Evolutionary conservation across 345 rosid species (phyloP).

Genomic region (Pugionium dolabratum): DNA sequence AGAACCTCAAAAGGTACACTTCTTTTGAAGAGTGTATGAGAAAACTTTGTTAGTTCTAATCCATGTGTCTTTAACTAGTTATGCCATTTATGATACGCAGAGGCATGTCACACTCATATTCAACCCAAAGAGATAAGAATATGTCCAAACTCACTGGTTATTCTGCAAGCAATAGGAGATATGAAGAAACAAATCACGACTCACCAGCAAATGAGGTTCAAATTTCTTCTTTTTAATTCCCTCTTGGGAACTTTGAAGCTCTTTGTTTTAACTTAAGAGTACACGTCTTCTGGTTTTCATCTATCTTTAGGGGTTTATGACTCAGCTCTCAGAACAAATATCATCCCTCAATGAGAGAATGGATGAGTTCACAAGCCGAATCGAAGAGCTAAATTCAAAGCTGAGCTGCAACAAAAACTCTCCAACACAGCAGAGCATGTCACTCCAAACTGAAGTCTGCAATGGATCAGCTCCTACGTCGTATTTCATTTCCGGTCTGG

Average conservation of each 20-base stretch:
- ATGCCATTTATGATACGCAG: slow-evolving; percentile 47
- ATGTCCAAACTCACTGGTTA: slow-evolving; percentile 53
- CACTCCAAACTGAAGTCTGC: slow-evolving; percentile 63
- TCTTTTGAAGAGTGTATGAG: slow-evolving; percentile 33
- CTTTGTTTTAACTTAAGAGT: slow-evolving; percentile 9
- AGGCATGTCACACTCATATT: slow-evolving; percentile 88
- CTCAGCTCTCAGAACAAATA: slow-evolving; percentile 92
- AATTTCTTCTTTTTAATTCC: not conserved
- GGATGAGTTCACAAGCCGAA: slow-evolving; percentile 77
- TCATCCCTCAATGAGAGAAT: slow-evolving; percentile 81
- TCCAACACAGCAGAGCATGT: slow-evolving; percentile 66
- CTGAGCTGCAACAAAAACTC: slow-evolving; percentile 52
- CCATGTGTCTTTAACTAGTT: slow-evolving; percentile 26
- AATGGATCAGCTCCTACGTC: slow-evolving; percentile 86
- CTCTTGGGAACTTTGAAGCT: slow-evolving; percentile 15
- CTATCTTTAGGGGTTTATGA: slow-evolving; percentile 55
- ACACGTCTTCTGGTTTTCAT: slow-evolving; percentile 20
- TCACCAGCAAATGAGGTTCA: slow-evolving; percentile 63
- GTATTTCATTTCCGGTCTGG: slow-evolving; percentile 75
- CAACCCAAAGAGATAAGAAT: slow-evolving; percentile 74
- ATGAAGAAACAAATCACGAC: slow-evolving; percentile 53
- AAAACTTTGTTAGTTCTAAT: slow-evolving; percentile 31
- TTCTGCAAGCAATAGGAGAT: slow-evolving; percentile 45
- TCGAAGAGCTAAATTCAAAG: slow-evolving; percentile 80
- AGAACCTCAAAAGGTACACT: slow-evolving; percentile 65